phyloP scores from a whole-genome alignment of 192 early-diverging fungal species.

The Diversispora epigaea region DNA sequence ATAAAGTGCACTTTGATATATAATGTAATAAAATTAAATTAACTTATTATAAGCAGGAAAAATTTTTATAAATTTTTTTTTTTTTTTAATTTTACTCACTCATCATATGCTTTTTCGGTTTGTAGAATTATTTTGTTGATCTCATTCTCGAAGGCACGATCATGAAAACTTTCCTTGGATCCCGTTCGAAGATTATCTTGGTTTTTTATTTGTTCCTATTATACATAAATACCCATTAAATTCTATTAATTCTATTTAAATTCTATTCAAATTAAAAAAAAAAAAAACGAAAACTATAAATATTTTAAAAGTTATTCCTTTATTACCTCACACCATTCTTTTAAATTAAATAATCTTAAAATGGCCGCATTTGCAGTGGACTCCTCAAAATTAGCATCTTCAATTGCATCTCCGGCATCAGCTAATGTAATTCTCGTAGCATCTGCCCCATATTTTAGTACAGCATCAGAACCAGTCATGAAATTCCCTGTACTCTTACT shows the following conservation, averaged over 20 bases:
- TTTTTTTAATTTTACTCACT: conserved; percentile 11
- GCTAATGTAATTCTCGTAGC: conserved; percentile 93
- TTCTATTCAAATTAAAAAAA: no score
- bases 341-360: conserved; percentile 82
- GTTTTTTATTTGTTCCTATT: conserved; percentile 47
- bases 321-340: conserved; percentile 84
- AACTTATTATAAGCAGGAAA: no score
- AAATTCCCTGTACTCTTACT: conserved; percentile 97
- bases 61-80: no score
- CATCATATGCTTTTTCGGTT: conserved; percentile 71
- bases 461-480: conserved; percentile 76
- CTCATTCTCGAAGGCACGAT: conserved; percentile 89
- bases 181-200: conserved; percentile 50
- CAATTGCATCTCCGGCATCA: conserved; percentile 92
- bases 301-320: neutral
- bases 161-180: conserved; percentile 67
- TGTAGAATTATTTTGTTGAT: conserved; percentile 73
- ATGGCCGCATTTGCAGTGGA: conserved; percentile 93
- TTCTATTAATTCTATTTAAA: neutral
- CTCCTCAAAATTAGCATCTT: conserved; percentile 99
- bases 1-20: conserved; percentile 64
- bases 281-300: neutral
- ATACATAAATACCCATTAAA: conserved; percentile 37
- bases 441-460: conserved; percentile 91
- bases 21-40: no score